A percentile compares a stretch with the other conserved stretches of the same genome.
These are phyloP conservation scores for Parietaria judaica DNA, from an alignment of 306 rosid genomes.

Conservation along the genomic window DNA sequence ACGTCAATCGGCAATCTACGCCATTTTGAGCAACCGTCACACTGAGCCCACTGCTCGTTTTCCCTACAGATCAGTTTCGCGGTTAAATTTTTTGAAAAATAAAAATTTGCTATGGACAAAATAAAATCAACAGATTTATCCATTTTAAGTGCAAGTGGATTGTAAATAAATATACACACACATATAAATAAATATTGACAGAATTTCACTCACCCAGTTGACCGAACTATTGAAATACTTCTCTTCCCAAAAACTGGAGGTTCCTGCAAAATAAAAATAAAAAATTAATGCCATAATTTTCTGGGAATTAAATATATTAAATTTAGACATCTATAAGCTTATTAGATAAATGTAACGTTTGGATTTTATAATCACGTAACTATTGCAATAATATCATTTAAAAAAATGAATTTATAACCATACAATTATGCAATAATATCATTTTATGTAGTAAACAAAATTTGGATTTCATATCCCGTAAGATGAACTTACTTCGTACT, in stretches of 20 bases:
- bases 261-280: conserved; percentile 45
- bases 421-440: no score
- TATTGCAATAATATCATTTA: no score
- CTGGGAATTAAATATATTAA: not conserved
- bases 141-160: conserved; percentile 7
- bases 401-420: no score
- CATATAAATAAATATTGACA: not conserved
- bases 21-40: conserved; percentile 93
- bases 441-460: no score
- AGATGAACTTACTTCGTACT: conserved; percentile 64
- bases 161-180: not conserved
- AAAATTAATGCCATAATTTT: not conserved
- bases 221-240: conserved; percentile 67
- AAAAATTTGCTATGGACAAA: not conserved
- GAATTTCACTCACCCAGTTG: conserved; percentile 73
- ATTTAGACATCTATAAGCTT: no score
- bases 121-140: conserved; percentile 7
- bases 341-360: no score
- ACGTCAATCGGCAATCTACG: conserved; percentile 76
- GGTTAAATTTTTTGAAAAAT: conserved; percentile 16
- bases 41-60: conserved; percentile 94
- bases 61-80: conserved; percentile 43
- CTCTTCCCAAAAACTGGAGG: conserved; percentile 96
- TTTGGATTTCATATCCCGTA: not conserved
- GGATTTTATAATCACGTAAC: no score